Evolutionary conservation across 495 filamentous ascomycete species (phyloP).

Genomic region (Talaromyces adpressus): DNA sequence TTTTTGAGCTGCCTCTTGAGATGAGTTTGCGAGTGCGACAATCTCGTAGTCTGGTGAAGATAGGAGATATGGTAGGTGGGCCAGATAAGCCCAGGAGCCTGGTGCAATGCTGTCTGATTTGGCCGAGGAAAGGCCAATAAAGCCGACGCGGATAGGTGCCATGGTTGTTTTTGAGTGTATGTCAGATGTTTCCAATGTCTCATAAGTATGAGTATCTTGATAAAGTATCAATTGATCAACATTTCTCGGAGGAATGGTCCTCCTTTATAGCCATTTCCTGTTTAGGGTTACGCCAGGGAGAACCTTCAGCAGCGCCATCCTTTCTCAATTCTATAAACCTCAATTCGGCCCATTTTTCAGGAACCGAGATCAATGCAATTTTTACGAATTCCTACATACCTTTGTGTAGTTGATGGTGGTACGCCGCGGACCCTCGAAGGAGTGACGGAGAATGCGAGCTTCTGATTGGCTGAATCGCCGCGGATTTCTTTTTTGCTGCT

Average conservation of each 20-base stretch:
- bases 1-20: conserved; percentile 32
- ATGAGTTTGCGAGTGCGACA: conserved; percentile 52
- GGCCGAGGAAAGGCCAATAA: conserved; percentile 48
- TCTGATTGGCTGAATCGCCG: conserved; percentile 4
- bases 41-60: conserved; percentile 39
- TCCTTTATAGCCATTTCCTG: background rate
- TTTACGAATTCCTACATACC: background rate
- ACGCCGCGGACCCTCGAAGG: background rate
- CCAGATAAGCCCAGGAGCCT: conserved; percentile 31
- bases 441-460: background rate
- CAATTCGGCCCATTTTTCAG: background rate
- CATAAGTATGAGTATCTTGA: too few species aligned
- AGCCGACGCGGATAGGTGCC: conserved; percentile 39
- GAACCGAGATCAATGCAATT: too few species aligned
- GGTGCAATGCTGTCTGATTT: conserved; percentile 37
- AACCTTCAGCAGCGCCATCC: background rate
- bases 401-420: background rate
- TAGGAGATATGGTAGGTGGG: conserved; percentile 44
- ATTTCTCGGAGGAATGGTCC: background rate
- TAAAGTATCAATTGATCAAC: background rate
- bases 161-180: conserved; percentile 16
- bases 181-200: too few species aligned
- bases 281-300: background rate
- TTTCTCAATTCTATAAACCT: background rate
- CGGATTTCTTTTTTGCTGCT: background rate